A percentile compares a stretch with the other conserved stretches of the same genome.
phyloP scores from a whole-genome alignment of 2,329 filamentous ascomycete genomes.

The Cercospora berteroae region DNA sequence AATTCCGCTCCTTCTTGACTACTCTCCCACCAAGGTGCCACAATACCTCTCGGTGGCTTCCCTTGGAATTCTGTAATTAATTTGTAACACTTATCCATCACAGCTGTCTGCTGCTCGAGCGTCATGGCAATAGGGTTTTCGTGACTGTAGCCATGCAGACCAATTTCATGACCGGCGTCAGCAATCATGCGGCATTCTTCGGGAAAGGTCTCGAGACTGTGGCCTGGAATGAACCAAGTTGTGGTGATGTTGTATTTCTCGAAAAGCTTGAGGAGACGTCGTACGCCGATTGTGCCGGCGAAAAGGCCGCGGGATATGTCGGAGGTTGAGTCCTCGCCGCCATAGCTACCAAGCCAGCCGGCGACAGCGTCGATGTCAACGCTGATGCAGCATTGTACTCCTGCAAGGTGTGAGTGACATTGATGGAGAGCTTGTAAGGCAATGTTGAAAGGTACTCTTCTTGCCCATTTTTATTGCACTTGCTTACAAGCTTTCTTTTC shows the following conservation, averaged over 20 bases:
- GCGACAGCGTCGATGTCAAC: slow-evolving; percentile 75
- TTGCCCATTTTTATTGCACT: slow-evolving; percentile 6
- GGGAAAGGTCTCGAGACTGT: slow-evolving; percentile 64
- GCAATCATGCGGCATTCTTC: slow-evolving; percentile 62
- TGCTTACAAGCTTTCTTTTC: not conserved
- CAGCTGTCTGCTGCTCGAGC: slow-evolving; percentile 70
- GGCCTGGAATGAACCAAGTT: slow-evolving; percentile 64
- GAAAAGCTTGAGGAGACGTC: slow-evolving; percentile 67
- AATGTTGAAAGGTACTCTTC: slow-evolving; percentile 7
- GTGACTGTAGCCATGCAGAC: slow-evolving; percentile 70
- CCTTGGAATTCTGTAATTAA: slow-evolving; percentile 66
- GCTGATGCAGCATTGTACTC: slow-evolving; percentile 37
- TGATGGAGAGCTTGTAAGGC: not conserved
- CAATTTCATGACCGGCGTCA: slow-evolving; percentile 65
- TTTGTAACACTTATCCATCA: slow-evolving; percentile 71
- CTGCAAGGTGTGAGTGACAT: slow-evolving; percentile 14
- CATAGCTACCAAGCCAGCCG: slow-evolving; percentile 73
- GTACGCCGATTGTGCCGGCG: slow-evolving; percentile 65
- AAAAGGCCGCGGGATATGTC: slow-evolving; percentile 65
- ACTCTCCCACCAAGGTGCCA: slow-evolving; percentile 75
- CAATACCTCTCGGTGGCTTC: slow-evolving; percentile 70
- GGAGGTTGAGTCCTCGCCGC: slow-evolving; percentile 67
- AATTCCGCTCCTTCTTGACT: slow-evolving; percentile 65
- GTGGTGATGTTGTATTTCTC: slow-evolving; percentile 70
- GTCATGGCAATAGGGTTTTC: slow-evolving; percentile 73